Evolutionary conservation across 441 rosid species (phyloP), one percentile per base, ranked within the genome.

Genomic region (Codiaeum variegatum): DNA sequence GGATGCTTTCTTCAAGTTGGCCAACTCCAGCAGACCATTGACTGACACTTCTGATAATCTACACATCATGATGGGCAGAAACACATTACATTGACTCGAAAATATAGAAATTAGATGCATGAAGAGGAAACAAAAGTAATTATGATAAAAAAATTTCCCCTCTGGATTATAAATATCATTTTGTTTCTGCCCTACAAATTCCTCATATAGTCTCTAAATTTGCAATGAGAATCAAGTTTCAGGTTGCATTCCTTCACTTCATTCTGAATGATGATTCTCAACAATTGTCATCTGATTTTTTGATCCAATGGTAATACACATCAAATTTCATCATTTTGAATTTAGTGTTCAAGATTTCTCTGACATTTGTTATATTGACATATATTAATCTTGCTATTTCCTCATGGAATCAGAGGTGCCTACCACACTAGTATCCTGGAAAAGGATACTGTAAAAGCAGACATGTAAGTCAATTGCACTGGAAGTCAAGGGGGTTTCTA

Each of bases 1-100:
- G 99, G 73, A 95, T 88, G 88, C 98, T 95, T 73, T 93, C 98
- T 87, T 95, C 99, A 73, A 83, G 77, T 83, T 91, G 98, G 85
- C 97, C 83, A 58, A 94, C 90, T 84, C 99, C 99, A 66, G 97
- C 93, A 64, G 98, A 95, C 99, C 99, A 93, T 67, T 93, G 98
- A 76, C 97, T 89, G 75, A 91, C 98, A 83, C 99, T 95, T 83
- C 99, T 82, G 73, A 95, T 80, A 76, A 95, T 85, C 99, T 93
- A 88, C 70, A 82, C 74, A 70, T 40, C 19, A 47, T 21, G 29
- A 44, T 23, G 60, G 36, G 12, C 32, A 29, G 29, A 72, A 64
- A 51, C 46, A 8, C 23, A 78, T 71, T 10, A 63, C 19, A 6
- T 28, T 47, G 32, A 51, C 75, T 75, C 32, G 26, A 1, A 49